Base-by-base conservation (phyloP, 1,284 basidiomycete species). In the Xerocomus amazonicus region DNA sequence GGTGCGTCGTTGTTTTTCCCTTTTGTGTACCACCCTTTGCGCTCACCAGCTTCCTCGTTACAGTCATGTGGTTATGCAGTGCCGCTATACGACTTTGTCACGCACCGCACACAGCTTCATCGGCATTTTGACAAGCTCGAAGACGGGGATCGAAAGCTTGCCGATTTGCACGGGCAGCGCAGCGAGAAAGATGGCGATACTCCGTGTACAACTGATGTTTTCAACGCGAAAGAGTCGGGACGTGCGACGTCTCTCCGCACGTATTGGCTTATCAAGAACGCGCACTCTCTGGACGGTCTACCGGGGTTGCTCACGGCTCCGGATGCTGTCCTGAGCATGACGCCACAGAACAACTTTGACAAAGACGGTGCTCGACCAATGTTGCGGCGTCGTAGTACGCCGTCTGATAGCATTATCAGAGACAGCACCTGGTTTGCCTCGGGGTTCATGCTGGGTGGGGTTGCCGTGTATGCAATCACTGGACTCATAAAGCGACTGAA, bases 41-140 rank as follows among this genome's bases (percentile, higher is more conserved):
- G 12, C 37, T 39, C 37, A 39, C 26, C 37, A 9, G 5, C 12
- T 19, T 8, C 14, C 29, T 17, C 9, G 19, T 23, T 23, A 23
- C 27, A 81, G 80, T 77, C 77, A 0, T 82, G 80, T 52, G 80
- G 80, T 28, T 80, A 61, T 42, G 71, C 70, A 2, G 73, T 82
- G 28, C 80, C 80, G 5, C 65, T 74, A 50, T 81, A 74, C 59
- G 63, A 68, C 9, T 82, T 75, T 61, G 70, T 71, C 44, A 62
- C 68, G 16, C 68, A 77, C 27, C 74, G 79, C 16, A 71, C 68
- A 39, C 68, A 65, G 16, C 70, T 77, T 13, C 59, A 67, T 26
- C 62, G 65, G 2, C 56, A 56, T 34, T 52, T 49, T 2, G 59
- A 57, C 12, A 64, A 54, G 49, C 59, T 68, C 31, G 70, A 73